These are phyloP conservation scores for Globisporangium rhizosaccharum DNA, from an alignment of 352 stramenopile genomes.

Conservation along the genomic window DNA sequence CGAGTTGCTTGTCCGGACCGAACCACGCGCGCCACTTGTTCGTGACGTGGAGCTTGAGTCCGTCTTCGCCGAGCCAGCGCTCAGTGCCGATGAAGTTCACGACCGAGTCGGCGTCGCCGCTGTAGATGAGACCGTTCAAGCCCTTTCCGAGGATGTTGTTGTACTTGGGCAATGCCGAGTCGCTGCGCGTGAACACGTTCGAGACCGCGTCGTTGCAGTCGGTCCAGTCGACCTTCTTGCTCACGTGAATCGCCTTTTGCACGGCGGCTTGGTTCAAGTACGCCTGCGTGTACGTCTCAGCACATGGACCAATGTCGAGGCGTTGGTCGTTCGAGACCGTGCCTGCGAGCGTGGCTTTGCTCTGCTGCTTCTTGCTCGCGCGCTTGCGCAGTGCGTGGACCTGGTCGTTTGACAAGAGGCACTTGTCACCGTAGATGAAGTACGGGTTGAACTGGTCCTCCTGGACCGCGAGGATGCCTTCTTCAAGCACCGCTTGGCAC, in stretches of 20 bases:
- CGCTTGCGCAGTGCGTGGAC: conserved; percentile 39
- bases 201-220: conserved; percentile 61
- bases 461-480: conserved; percentile 37
- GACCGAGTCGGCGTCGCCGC: conserved; percentile 71
- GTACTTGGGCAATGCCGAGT: conserved; percentile 62
- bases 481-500: conserved; percentile 46
- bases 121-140: conserved; percentile 68
- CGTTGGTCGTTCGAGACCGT: conserved; percentile 19
- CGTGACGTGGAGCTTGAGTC: conserved; percentile 57
- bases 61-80: conserved; percentile 69
- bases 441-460: conserved; percentile 62
- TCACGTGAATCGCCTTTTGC: conserved; percentile 57
- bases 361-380: conserved; percentile 25
- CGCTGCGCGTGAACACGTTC: conserved; percentile 48
- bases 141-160: conserved; percentile 45
- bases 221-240: conserved; percentile 42
- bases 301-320: conserved; percentile 57
- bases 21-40: conserved; percentile 73
- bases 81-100: conserved; percentile 88
- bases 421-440: conserved; percentile 83
- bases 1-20: conserved; percentile 75
- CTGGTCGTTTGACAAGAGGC: conserved; percentile 55
- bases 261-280: conserved; percentile 58
- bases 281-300: conserved; percentile 56
- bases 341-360: conserved; percentile 14